phyloP scores from a whole-genome alignment of 75 land plant genomes.

The Selaginella tamariscina region DNA sequence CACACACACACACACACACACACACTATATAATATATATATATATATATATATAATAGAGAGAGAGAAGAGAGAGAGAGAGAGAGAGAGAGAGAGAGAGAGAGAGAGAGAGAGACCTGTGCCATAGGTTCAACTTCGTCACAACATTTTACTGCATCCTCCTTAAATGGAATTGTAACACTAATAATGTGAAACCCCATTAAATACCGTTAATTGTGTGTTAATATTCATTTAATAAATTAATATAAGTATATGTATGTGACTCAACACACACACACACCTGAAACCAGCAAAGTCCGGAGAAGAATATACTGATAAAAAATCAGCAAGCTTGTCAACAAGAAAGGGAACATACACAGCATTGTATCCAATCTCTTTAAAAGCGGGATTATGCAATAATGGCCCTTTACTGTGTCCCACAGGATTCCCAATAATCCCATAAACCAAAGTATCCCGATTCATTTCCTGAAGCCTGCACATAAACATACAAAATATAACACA shows the following conservation, averaged over 20 bases:
- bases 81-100: no score
- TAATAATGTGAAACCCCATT: no score
- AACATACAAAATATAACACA: no score
- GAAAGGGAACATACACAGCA: conserved; percentile 68
- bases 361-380: conserved; percentile 50
- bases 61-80: no score
- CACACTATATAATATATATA: no score
- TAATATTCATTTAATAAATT: no score
- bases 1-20: no score
- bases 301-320: conserved; percentile 56
- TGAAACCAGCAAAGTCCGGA: conserved; percentile 85
- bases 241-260: not conserved
- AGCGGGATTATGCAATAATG: conserved; percentile 59
- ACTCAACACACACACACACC: conserved; percentile 24
- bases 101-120: conserved; percentile 65
- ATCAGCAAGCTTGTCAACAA: conserved; percentile 64
- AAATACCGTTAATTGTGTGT: no score
- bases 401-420: conserved; percentile 84
- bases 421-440: conserved; percentile 94
- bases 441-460: conserved; percentile 63
- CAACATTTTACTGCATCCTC: conserved; percentile 62
- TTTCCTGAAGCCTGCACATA: conserved; percentile 35
- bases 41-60: no score
- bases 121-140: conserved; percentile 78
- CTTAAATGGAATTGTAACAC: conserved; percentile 90